Evolutionary conservation across 768 basidiomycete species (phyloP), one percentile per base, ranked within the genome.

Genomic region (Cyclocybe cylindracea): DNA sequence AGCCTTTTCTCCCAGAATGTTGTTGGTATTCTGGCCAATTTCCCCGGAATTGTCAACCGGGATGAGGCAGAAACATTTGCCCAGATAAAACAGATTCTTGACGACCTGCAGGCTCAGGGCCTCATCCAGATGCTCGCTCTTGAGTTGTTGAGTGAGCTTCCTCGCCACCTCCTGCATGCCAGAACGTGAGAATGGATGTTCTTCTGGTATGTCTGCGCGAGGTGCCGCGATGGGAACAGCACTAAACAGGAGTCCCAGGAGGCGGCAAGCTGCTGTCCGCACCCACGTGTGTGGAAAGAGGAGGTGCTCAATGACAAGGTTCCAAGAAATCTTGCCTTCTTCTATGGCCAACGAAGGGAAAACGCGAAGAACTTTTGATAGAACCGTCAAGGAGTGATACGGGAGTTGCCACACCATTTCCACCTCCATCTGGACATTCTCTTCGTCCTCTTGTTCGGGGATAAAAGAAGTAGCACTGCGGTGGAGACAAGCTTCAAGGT

Each of bases 221-320:
- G 81, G 78, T 3, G 69, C 57, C 4, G 72, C 66, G 2, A 76
- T 67, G 32, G 80, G 79, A 10, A 79, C 64, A 3, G 79, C 75
- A 5, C 78, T 67, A 65, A 89, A 94, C 4, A 94, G 70, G 16
- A 78, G 61, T 13, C 92, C 92, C 2, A 97, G 66, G 10, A 94
- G 75, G 49, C 91, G 79, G 52, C 87, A 86, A 1, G 94, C 78
- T 1, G 87, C 88, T 5, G 83, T 84, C 38, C 95, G 86, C 0
- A 97, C 94, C 96, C 95, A 98, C 4, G 91, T 83, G 66, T 99
- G 97, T 4, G 95, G 94, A 71, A 87, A 98, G 2, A 89, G 75
- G 3, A 98, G 80, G 60, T 89, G 85, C 0, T 72, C 59, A 18
- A 82, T 73, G 38, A 97, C 76, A 1, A 74, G 62, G 8, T 70